Conservation (phyloP, 257 asterid species). For the Nicotiana sylvestris region DNA sequence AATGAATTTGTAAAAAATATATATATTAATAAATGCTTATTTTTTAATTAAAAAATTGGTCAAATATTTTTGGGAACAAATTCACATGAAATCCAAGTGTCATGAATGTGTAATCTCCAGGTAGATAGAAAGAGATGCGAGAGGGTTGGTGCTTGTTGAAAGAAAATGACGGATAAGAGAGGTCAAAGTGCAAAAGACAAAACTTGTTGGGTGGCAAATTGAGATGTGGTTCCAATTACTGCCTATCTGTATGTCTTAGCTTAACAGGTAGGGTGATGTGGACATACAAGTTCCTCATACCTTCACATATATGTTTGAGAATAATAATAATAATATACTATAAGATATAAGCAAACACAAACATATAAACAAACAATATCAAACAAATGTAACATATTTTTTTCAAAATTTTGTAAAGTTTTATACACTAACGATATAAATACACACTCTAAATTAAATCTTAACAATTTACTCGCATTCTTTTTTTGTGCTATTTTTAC, state of each 20-base stretch:
- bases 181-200: conserved; percentile 20
- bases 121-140: neutral
- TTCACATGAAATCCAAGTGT: neutral
- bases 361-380: neutral
- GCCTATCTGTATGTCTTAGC: conserved; percentile 10
- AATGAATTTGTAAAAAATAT: neutral
- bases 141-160: neutral
- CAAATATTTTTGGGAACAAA: neutral
- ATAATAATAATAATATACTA: neutral
- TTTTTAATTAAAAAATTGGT: neutral
- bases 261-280: conserved; percentile 4
- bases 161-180: conserved; percentile 7
- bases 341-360: neutral
- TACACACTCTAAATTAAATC: neutral
- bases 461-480: neutral
- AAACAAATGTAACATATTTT: too few relatives aligned
- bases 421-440: neutral
- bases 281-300: neutral
- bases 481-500: neutral
- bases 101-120: neutral
- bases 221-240: conserved; percentile 18
- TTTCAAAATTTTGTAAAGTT: neutral
- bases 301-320: neutral
- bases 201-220: conserved; percentile 6
- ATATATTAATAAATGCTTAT: neutral